phyloP scores from a whole-genome alignment of 805 yeast genomes.

The Suhomyces canberraensis region DNA sequence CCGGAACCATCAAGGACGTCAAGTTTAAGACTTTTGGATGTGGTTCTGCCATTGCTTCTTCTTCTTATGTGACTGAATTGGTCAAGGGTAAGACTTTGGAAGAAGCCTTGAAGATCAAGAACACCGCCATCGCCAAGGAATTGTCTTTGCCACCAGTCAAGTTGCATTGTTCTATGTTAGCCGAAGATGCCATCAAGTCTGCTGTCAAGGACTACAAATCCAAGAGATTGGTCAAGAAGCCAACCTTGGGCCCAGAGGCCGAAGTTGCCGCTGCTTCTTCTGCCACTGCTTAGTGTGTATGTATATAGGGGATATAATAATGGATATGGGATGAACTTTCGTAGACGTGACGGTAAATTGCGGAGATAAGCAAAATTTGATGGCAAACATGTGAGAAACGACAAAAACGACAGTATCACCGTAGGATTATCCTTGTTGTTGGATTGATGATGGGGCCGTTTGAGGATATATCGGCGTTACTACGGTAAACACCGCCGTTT shows the following conservation, averaged over 20 bases:
- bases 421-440: no score
- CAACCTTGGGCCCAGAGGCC: constrained; percentile 50
- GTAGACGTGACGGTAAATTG: no score
- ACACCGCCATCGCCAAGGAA: constrained; percentile 92
- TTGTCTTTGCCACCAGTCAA: constrained; percentile 94
- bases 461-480: no score
- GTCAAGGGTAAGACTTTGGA: constrained; percentile 93
- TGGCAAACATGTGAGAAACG: no score
- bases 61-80: constrained; percentile 90
- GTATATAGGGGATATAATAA: not conserved
- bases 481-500: no score
- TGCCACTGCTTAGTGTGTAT: constrained; percentile 13
- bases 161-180: constrained; percentile 96
- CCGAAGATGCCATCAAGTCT: constrained; percentile 97
- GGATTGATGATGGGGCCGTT: no score
- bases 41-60: constrained; percentile 95
- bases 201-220: constrained; percentile 93
- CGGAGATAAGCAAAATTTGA: no score
- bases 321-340: not conserved
- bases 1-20: constrained; percentile 91
- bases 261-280: constrained; percentile 4
- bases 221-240: constrained; percentile 57
- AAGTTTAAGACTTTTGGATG: constrained; percentile 99
- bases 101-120: constrained; percentile 89
- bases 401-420: no score